Evolutionary conservation across 2,329 filamentous ascomycete species (phyloP).

Genomic region (Cryoendolithus antarcticus): DNA sequence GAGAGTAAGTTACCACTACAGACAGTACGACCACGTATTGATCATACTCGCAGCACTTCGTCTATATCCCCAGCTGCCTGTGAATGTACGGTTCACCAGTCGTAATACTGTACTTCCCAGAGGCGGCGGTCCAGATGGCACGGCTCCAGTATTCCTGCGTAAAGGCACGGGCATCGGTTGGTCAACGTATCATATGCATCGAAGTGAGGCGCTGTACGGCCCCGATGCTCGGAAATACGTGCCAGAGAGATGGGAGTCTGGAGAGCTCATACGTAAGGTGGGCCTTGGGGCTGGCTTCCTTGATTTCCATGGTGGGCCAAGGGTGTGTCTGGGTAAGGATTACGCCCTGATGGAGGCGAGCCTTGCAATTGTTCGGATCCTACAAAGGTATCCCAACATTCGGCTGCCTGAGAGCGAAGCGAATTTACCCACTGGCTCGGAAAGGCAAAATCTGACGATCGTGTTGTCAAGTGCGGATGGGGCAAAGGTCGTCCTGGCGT

Average conservation of each 20-base stretch:
- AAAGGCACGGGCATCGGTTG: conserved; percentile 30
- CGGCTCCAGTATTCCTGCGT: conserved; percentile 29
- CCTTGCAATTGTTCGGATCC: too few species aligned
- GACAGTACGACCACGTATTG: neutral
- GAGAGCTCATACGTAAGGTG: conserved; percentile 1
- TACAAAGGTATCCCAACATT: too few species aligned
- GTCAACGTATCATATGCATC: conserved; percentile 37
- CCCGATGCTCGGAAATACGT: conserved; percentile 34
- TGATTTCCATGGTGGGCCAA: conserved; percentile 7
- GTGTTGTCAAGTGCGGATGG: too few species aligned
- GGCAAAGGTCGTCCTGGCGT: too few species aligned
- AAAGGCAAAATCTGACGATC: too few species aligned
- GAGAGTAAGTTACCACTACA: conserved; percentile 24
- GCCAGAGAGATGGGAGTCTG: conserved; percentile 32
- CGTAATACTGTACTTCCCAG: conserved; percentile 32
- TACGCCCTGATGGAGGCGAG: too few species aligned
- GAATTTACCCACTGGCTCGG: too few species aligned
- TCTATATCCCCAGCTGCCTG: conserved; percentile 1
- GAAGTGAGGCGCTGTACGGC: conserved; percentile 34
- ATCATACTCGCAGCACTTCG: neutral
- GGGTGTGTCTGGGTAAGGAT: conserved; percentile 9
- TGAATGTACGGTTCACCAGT: conserved; percentile 1
- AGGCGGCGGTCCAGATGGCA: conserved; percentile 31
- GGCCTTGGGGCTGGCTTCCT: too few species aligned
- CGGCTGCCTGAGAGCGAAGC: too few species aligned